Evolutionary conservation across 1,284 basidiomycete species (phyloP).

Genomic region (Pseudozyma thailandica): DNA sequence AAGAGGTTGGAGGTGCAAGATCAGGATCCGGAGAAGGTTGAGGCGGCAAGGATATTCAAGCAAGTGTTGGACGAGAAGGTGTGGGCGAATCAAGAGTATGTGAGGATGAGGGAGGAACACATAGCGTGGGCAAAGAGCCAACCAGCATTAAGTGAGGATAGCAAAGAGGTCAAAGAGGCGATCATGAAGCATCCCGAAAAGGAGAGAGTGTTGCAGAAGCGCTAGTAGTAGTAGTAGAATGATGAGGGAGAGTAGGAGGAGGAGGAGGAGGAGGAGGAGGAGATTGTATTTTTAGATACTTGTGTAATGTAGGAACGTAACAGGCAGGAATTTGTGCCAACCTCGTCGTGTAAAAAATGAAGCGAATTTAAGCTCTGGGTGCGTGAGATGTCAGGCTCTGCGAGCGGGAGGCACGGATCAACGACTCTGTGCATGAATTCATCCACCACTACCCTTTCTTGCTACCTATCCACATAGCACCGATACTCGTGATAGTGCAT

Average conservation of each 20-base stretch:
- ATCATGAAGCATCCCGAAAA: conserved; percentile 7
- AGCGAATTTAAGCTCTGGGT: conserved; percentile 1
- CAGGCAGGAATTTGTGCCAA: not conserved
- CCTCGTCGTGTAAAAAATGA: too few species aligned
- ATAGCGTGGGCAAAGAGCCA: conserved; percentile 12
- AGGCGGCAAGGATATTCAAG: conserved; percentile 42
- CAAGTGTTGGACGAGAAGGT: conserved; percentile 21
- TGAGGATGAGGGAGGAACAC: conserved; percentile 23
- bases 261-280: not conserved
- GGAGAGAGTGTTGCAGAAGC: conserved; percentile 15
- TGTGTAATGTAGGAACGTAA: conserved; percentile 1
- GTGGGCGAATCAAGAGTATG: conserved; percentile 30
- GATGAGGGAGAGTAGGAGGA: not conserved
- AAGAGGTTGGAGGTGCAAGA: conserved; percentile 9
- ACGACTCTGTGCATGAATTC: not conserved
- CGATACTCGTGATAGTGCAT: too few species aligned
- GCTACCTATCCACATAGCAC: too few species aligned
- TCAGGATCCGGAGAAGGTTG: conserved; percentile 43
- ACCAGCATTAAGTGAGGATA: conserved; percentile 1
- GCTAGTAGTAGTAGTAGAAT: conserved; percentile 7
- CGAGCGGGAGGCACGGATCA: conserved; percentile 22
- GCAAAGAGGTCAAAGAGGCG: conserved; percentile 17
- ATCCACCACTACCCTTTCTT: not conserved
- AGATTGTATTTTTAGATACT: not conserved
- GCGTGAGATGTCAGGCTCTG: conserved; percentile 10